These are phyloP conservation scores for Coniosporium apollinis DNA, from an alignment of 495 filamentous ascomycete species.

Conservation along the genomic window DNA sequence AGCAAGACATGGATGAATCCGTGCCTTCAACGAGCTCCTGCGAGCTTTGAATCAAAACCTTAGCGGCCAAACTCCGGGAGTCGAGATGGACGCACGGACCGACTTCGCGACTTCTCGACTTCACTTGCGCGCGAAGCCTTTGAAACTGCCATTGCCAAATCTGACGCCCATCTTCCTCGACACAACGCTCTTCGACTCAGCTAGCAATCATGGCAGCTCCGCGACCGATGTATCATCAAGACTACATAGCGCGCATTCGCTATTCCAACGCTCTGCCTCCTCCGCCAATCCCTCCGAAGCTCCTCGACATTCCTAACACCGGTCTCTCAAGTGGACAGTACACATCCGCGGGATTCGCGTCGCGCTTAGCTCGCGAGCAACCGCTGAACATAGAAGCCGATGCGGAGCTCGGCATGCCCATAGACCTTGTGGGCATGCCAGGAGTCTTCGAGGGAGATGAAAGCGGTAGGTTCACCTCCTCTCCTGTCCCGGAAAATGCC, in stretches of 20 bases:
- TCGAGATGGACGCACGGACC: too few relatives aligned
- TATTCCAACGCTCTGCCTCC: conserved; percentile 92
- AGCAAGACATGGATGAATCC: too few relatives aligned
- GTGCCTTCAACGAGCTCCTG: too few relatives aligned
- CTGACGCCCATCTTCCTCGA: too few relatives aligned
- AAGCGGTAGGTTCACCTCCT: conserved; percentile 53
- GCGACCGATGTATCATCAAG: conserved; percentile 80
- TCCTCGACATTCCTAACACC: conserved; percentile 87
- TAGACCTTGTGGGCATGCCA: conserved; percentile 88
- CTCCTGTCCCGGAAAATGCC: too few relatives aligned
- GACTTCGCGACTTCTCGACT: too few relatives aligned
- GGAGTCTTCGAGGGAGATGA: conserved; percentile 91
- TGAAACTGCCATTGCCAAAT: too few relatives aligned
- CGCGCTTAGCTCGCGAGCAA: conserved; percentile 73
- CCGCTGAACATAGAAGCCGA: conserved; percentile 93
- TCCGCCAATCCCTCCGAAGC: conserved; percentile 83
- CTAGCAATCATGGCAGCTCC: too few relatives aligned
- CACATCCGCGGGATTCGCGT: conserved; percentile 72
- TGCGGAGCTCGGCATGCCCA: conserved; percentile 92
- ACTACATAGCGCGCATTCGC: conserved; percentile 87
- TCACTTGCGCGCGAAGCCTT: too few relatives aligned
- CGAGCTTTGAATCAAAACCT: too few relatives aligned
- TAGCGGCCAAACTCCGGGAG: too few relatives aligned
- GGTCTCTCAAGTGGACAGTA: conserved; percentile 70
- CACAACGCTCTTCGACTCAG: too few relatives aligned